Evolutionary conservation across 2,329 filamentous ascomycete species (phyloP).

Genomic region (Sphaerulina vaccinii): DNA sequence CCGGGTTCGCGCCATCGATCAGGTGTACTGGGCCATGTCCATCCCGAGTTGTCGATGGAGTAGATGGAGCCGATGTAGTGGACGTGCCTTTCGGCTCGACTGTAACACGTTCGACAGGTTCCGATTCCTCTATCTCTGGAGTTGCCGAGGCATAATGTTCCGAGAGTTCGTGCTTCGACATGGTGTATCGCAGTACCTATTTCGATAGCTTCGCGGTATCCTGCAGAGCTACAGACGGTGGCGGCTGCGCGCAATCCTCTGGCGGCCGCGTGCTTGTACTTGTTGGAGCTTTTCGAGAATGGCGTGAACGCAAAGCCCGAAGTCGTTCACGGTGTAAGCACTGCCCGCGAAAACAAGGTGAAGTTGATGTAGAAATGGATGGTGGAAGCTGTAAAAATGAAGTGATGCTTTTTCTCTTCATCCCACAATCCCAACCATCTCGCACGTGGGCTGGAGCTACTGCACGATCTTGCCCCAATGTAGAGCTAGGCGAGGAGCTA

Average conservation of each 20-base stretch:
- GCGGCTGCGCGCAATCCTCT: slow-evolving; percentile 4
- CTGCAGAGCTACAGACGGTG: slow-evolving; percentile 4
- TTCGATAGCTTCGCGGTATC: background rate
- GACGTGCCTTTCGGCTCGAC: slow-evolving; percentile 35
- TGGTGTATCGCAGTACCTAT: slow-evolving; percentile 4
- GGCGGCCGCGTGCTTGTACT: too few species aligned
- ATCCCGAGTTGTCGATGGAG: slow-evolving; percentile 20
- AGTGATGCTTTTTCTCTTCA: slow-evolving; percentile 5
- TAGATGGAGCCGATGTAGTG: slow-evolving; percentile 24
- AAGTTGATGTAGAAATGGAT: slow-evolving; percentile 6
- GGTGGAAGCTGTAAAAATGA: slow-evolving; percentile 8
- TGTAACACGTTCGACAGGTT: slow-evolving; percentile 31
- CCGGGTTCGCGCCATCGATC: slow-evolving; percentile 29
- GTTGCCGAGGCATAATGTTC: slow-evolving; percentile 16
- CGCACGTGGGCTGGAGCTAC: slow-evolving; percentile 10
- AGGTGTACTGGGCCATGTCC: slow-evolving; percentile 42
- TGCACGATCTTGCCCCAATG: slow-evolving; percentile 1
- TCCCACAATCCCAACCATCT: slow-evolving; percentile 3
- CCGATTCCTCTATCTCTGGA: background rate
- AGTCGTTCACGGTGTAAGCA: slow-evolving; percentile 49
- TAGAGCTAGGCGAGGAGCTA: background rate
- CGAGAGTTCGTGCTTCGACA: slow-evolving; percentile 11
- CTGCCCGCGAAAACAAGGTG: background rate
- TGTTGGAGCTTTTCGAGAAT: slow-evolving; percentile 48
- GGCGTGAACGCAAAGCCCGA: slow-evolving; percentile 56